Evolutionary conservation across 805 yeast genomes (phyloP), one percentile per base, ranked within the genome.

Genomic region (Wickerhamomyces canadensis): DNA sequence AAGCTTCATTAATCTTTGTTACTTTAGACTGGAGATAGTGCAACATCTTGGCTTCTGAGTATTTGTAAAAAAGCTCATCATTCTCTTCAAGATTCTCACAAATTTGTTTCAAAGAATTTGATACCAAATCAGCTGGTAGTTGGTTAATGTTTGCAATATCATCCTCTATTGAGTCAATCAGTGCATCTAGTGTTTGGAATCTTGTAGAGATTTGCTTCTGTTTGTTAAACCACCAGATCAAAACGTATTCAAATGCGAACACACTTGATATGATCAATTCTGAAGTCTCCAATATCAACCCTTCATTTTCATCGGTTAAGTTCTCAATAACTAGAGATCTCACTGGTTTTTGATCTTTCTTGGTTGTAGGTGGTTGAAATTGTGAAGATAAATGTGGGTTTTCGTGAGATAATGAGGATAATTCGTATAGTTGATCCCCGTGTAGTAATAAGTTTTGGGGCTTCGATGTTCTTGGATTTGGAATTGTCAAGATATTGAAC

Each of bases 11-110:
- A 1, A 78, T 52, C n/a, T 49, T 48, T 0, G 47, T 43, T 2
- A 74, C 63, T 43, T 67, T 76, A 0, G 17, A 30, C 12, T 61
- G 52, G 8, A 81, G 49, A 44, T 57, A 72, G 1, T 42, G 38
- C 2, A 65, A 40, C 3, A 73, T 64, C 38, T 64, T 70, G 2
- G 46, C 49, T 4, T 55, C 40, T 2, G 74, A 65, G 22, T 70
- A 65, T 48, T 68, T 74, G 54, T 60, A 72, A 41, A 68, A 74
- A 2, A 38, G 31, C 31, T 69, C 74, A 21, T 64, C 76, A 14
- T 61, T 67, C 38, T 71, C 78, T 19, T 53, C 59, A 4, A 68
- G 55, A 2, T 47, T 40, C 22, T 71, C 75, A 33, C 70, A 58
- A 7, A 72, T 60, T n/a, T 43, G 37, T 0, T 37, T 38, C 22